Base-by-base conservation (phyloP, 805 yeast genomes). In the Candida arabinofermentans region DNA sequence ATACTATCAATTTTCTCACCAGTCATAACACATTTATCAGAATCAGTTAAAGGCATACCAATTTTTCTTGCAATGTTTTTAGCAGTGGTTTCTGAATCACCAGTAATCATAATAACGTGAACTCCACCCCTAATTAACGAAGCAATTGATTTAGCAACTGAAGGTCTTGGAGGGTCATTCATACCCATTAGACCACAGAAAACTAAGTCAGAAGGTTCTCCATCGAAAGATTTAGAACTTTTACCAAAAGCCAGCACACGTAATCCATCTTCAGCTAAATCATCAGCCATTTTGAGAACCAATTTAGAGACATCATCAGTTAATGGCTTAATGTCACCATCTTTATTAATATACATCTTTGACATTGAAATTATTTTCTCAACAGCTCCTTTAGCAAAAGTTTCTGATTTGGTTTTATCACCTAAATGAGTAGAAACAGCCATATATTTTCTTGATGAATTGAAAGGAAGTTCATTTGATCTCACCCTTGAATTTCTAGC, bases 51-150 rank as follows among this genome's bases (percentile, higher is more conserved):
- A 3, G 90, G 95, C 77, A 86, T 86, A 23, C 99, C 99, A 51
- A 91, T 86, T 62, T 87, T 89, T 49, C 72, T 75, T 2, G 96
- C 97, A 61, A 90, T 86, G 51, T 85, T 82, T 12, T 74, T 65
- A 5, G 96, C 96, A 13, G 97, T 88, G 13, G 83, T 80, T 48
- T 89, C 95, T 27, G 87, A 76, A 62, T 90, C 97, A 54, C 96
- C 96, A 8, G 99, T 93, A 49, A 93, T 91, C 98, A 93, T 93
- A 39, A 93, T 86, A n/a, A 93, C 88, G 57, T 88, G 95, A 32
- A 93, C 99, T 34, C 98, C 96, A 47, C 98, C 96, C 57, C 81
- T 81, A 70, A 89, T 72, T 43, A 93, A 72, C 49, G 80, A 72
- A 29, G 85, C 75, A 43, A 93, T 77, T 2, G 96, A 85, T 37